These are phyloP conservation scores for Sophora flavescens DNA, from an alignment of 306 rosid genomes.

Conservation along the genomic window DNA sequence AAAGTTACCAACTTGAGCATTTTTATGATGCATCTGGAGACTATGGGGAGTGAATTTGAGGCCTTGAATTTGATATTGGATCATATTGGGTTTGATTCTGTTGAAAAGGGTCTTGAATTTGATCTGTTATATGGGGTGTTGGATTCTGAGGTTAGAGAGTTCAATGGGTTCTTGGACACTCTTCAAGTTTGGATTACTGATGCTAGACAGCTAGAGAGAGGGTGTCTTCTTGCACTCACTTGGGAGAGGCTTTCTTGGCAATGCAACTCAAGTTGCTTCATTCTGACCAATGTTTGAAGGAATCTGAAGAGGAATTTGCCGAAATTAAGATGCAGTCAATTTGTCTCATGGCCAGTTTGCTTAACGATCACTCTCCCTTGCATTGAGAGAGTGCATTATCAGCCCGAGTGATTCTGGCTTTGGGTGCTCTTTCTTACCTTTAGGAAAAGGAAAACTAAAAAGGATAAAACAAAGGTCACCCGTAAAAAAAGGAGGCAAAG, in stretches of 20 bases:
- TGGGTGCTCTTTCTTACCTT: too few relatives aligned
- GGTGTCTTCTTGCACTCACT: constrained; percentile 46
- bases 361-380: too few relatives aligned
- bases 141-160: constrained; percentile 66
- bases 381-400: too few relatives aligned
- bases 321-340: constrained; percentile 66
- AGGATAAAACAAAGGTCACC: too few relatives aligned
- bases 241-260: constrained; percentile 51
- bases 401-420: too few relatives aligned
- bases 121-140: constrained; percentile 68
- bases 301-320: constrained; percentile 60
- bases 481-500: too few relatives aligned
- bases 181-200: constrained; percentile 52
- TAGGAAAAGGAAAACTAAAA: too few relatives aligned
- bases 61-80: constrained; percentile 57
- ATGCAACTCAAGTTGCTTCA: constrained; percentile 57
- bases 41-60: constrained; percentile 63
- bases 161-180: constrained; percentile 52
- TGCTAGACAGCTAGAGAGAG: constrained; percentile 51
- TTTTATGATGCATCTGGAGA: constrained; percentile 65
- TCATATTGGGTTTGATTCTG: constrained; percentile 41
- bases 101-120: constrained; percentile 60
- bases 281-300: constrained; percentile 57
- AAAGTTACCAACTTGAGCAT: constrained; percentile 62
- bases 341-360: too few relatives aligned